phyloP scores from a whole-genome alignment of 2,329 filamentous ascomycete genomes.

The Coccinonectria pachysandricola region DNA sequence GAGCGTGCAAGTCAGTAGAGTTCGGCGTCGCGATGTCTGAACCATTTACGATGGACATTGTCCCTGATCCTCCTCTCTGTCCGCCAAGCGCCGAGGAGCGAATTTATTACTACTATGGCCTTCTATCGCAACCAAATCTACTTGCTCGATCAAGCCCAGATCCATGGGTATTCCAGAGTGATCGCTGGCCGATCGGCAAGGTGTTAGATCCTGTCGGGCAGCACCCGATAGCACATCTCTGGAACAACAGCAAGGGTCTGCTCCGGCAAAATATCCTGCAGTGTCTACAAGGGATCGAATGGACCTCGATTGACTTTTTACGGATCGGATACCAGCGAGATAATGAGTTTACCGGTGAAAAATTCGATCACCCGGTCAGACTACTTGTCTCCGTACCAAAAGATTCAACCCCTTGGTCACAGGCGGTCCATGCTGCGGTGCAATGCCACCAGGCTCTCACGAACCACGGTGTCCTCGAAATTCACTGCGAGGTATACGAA shows the following conservation, averaged over 20 bases:
- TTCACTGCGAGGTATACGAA: conserved; percentile 4
- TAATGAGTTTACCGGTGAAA: not conserved
- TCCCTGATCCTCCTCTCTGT: too few species aligned
- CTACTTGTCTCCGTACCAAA: conserved; percentile 3
- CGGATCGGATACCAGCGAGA: conserved; percentile 1
- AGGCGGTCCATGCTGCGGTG: not conserved
- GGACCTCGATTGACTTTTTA: conserved; percentile 4
- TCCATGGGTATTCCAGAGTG: conserved; percentile 1
- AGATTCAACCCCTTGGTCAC: conserved; percentile 1
- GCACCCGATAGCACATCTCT: conserved; percentile 1
- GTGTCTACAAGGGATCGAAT: conserved; percentile 1
- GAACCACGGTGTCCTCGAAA: conserved; percentile 1
- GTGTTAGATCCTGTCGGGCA: not conserved
- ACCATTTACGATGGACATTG: too few species aligned
- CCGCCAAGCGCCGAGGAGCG: conserved; percentile 2
- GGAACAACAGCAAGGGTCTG: conserved; percentile 2
- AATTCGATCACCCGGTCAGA: conserved; percentile 1
- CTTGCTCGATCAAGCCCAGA: conserved; percentile 3
- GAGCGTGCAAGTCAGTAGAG: too few species aligned
- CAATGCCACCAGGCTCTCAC: conserved; percentile 2
- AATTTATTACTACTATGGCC: conserved; percentile 3
- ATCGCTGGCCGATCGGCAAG: conserved; percentile 1
- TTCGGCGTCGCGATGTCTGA: too few species aligned
- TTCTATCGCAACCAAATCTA: conserved; percentile 2
- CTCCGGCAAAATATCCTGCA: conserved; percentile 2